Evolutionary conservation across 495 filamentous ascomycete species (phyloP), one percentile per base, ranked within the genome.

Genomic region (Neurospora sp.): DNA sequence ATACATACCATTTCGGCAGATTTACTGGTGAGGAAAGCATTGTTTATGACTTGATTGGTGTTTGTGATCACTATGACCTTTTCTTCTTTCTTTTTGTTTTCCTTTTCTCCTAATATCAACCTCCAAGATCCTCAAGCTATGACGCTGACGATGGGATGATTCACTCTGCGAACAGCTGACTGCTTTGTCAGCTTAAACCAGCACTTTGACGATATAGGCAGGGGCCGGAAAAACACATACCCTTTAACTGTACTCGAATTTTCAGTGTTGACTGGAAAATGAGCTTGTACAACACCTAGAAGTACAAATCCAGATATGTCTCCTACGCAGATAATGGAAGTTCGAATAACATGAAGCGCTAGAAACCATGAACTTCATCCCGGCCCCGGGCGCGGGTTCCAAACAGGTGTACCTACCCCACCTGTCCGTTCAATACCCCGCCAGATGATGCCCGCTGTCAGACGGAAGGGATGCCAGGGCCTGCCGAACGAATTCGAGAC

Each of bases 1-100:
- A 66, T 70, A 73, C 80, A 48, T 86, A 94, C 93, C 93, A 97
- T 88, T 93, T 95, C 4, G 93, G 93, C 66, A 97, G 85, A 77
- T 97, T 96, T 69, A 96, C 78, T 20, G 91, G 90, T 54, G 78
- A 76, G 20, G 84, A 79, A 39, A 90, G 82, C 82, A 86, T 87
- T 87, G 12, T 35, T 66, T 31, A 9, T 9, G 14, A 8, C 20
- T 75, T 80, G 72, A 39, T 46, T 18, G 31, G 4, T n/a, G 44
- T 18, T 66, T 41, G 27, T 35, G 54, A 16, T 72, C 71, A 72
- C 39, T 62, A 10, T 38, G 16, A 23, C 35, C 3, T 9, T 5
- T 10, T 39, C 1, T 9, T 5, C 8, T 59, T 38, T 39, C 10
- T 37, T 54, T 38, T 38, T 39, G 39, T 16, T 27, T 23, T 12